Evolutionary conservation across 2,329 filamentous ascomycete species (phyloP).

Genomic region (Aspergillus fumigatiaffinis): DNA sequence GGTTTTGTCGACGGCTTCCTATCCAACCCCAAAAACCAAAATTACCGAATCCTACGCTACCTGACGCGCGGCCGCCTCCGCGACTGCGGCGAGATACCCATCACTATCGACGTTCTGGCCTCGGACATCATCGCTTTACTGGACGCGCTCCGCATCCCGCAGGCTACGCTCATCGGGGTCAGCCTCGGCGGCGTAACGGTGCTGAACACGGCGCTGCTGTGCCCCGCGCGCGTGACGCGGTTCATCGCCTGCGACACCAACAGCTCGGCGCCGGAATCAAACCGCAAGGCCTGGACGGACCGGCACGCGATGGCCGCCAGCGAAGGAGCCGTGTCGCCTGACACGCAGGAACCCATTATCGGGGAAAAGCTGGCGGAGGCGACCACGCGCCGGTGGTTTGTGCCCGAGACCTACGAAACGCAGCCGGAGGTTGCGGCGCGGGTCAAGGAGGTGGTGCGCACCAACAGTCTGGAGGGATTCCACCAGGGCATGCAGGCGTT

Average conservation of each 20-base stretch:
- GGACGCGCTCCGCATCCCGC: slow-evolving; percentile 63
- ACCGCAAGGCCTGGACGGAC: slow-evolving; percentile 75
- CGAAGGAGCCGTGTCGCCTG: slow-evolving; percentile 37
- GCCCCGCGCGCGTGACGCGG: slow-evolving; percentile 55
- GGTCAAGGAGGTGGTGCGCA: slow-evolving; percentile 65
- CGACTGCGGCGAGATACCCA: slow-evolving; percentile 38
- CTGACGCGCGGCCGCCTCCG: slow-evolving; percentile 66
- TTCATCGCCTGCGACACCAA: slow-evolving; percentile 81
- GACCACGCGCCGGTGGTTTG: slow-evolving; percentile 76
- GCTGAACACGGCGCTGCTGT: slow-evolving; percentile 65
- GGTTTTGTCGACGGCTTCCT: slow-evolving; percentile 61
- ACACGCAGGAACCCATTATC: slow-evolving; percentile 54
- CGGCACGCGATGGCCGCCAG: slow-evolving; percentile 64
- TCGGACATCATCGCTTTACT: slow-evolving; percentile 65
- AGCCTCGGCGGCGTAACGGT: slow-evolving; percentile 77
- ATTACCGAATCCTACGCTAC: slow-evolving; percentile 71
- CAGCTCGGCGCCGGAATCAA: slow-evolving; percentile 64
- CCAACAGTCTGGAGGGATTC: slow-evolving; percentile 69
- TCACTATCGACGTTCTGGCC: slow-evolving; percentile 63
- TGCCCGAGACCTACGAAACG: slow-evolving; percentile 54
- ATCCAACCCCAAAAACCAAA: slow-evolving; percentile 50
- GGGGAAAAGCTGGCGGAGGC: slow-evolving; percentile 59
- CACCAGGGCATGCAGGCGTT: slow-evolving; percentile 70
- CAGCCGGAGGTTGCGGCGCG: slow-evolving; percentile 49
- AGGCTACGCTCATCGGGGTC: slow-evolving; percentile 69